Percentiles rank a stretch among this genome's conserved stretches.
Conservation (phyloP, 1,284 basidiomycete genomes). For the Ceratobasidium papillatum region DNA sequence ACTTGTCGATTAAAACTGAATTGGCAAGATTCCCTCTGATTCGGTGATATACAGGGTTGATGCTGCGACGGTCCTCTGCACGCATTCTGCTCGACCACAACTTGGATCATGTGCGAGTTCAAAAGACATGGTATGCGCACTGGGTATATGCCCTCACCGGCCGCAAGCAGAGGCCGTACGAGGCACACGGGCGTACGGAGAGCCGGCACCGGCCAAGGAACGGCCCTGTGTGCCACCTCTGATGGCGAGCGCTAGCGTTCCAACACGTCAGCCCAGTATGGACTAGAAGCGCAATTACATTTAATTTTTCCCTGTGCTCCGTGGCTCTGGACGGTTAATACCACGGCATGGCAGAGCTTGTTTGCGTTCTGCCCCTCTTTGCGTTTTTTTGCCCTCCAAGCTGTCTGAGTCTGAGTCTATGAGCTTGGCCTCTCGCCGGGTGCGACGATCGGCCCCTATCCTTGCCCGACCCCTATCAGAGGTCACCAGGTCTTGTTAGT, state of each 20-base stretch:
- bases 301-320: conserved; percentile 35
- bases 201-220: conserved; percentile 3
- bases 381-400: not conserved
- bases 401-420: conserved; percentile 32
- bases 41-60: conserved; percentile 28
- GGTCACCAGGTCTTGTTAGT: conserved; percentile 1
- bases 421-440: conserved; percentile 32
- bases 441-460: conserved; percentile 33
- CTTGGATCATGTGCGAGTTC: not conserved
- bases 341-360: not conserved
- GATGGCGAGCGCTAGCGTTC: conserved; percentile 5
- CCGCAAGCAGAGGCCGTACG: not conserved
- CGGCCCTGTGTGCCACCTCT: conserved; percentile 8
- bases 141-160: not conserved
- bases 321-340: not conserved
- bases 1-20: not conserved
- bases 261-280: not conserved
- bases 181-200: not conserved
- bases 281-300: conserved; percentile 14
- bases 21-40: conserved; percentile 1
- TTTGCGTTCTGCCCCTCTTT: not conserved
- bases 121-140: not conserved
- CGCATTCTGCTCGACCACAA: not conserved
- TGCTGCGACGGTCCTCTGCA: not conserved
- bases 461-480: not conserved